Base-by-base conservation (phyloP, 176 grass and related monocot species). In the Triticum turgidum region DNA sequence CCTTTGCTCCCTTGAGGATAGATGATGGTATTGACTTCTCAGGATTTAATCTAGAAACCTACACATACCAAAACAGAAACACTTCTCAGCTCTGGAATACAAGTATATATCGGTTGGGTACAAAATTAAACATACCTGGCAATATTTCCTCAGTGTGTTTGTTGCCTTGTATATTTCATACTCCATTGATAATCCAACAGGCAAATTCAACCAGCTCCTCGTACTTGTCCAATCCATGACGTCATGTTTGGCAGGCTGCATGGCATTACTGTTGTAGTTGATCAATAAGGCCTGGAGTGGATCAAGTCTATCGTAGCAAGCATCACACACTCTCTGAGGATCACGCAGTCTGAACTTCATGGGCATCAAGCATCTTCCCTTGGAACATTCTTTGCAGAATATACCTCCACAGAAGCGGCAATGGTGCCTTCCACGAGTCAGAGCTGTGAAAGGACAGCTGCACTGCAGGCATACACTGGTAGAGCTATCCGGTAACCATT, bases 91-190 rank as follows among this genome's bases (percentile, higher is more conserved):
- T 67, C 39, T 58, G 9, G 64, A 69, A 64, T 24, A 33, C 13
- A 77, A 63, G 18, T 24, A 47, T 82, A 80, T 33, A 72, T 85
- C 24, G 52, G 63, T 69, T 82, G 54, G 56, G 54, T 70, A 81
- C 62, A 82, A 65, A 32, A 82, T 21, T 25, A 77, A 35, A 47
- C 41, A 27, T 81, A 96, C 97, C 94, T 91, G 94, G 22, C 93
- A 91, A 86, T 96, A 99, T 81, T 82, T 96, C 78, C 79, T 99
- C 63, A 96, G 54, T 1, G 77, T 87, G 80, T 91, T 96, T 58
- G 97, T 77, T 22, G 97, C 90, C 69, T 99, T 96, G 83, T 99
- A 99, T 87, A 99, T 91, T 72, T 99, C 94, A 79, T 99, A 86
- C 61, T 99, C 97, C 97, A 96, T 96, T 59, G 90, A 92, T 73